A percentile compares a stretch with the other conserved stretches of the same genome.
phyloP scores from a whole-genome alignment of 1,139 yeast genomes.

The Blastobotrys apis region DNA sequence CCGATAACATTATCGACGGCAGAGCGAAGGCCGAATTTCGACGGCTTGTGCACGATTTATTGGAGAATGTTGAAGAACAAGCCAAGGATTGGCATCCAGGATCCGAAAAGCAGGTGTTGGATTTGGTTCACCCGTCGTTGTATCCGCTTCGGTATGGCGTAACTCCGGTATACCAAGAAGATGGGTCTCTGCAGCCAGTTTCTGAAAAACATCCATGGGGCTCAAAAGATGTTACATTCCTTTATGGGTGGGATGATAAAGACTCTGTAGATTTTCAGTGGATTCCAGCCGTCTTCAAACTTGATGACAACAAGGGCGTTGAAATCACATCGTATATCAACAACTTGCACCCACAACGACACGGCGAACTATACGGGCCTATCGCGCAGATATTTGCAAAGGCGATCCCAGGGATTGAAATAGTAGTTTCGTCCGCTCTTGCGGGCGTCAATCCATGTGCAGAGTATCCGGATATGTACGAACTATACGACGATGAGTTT shows the following conservation, averaged over 20 bases:
- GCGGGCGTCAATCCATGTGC: not conserved
- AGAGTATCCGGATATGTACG: not conserved
- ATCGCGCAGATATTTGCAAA: conserved; percentile 36
- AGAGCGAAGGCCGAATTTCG: not conserved
- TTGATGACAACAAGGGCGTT: conserved; percentile 17
- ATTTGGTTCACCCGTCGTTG: conserved; percentile 45
- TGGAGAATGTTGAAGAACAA: not conserved
- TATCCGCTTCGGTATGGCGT: conserved; percentile 40
- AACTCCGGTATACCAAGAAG: conserved; percentile 30
- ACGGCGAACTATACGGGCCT: conserved; percentile 30
- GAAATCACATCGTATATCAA: conserved; percentile 39
- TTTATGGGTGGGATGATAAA: not conserved
- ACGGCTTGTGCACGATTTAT: not conserved
- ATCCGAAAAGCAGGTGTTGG: conserved; percentile 36
- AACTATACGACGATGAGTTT: not conserved
- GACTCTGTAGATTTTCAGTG: conserved; percentile 23
- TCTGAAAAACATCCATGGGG: not conserved
- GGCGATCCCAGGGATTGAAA: conserved; percentile 37
- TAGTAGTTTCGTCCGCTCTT: conserved; percentile 4
- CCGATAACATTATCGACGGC: not conserved
- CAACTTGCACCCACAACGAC: conserved; percentile 39
- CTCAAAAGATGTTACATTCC: not conserved
- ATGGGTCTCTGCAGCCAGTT: not conserved
- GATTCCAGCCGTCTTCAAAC: conserved; percentile 25
- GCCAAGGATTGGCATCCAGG: conserved; percentile 38